Evolutionary conservation across 2,329 filamentous ascomycete species (phyloP).

Genomic region (Blastomyces percursus): DNA sequence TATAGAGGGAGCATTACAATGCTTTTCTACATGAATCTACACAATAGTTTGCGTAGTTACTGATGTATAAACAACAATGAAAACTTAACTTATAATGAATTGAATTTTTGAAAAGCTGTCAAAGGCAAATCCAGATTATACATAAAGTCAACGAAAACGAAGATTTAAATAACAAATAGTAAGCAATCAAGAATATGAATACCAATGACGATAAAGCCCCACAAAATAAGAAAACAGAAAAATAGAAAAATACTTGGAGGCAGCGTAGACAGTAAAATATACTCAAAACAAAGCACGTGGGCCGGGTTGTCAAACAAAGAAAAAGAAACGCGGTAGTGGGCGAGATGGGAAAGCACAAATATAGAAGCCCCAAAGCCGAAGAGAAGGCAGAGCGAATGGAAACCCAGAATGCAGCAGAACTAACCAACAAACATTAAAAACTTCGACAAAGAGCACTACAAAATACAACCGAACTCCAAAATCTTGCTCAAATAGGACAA

Average conservation of each 20-base stretch:
- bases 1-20: background rate
- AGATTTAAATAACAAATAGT: background rate
- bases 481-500: background rate
- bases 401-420: background rate
- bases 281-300: conserved; percentile 10
- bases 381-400: background rate
- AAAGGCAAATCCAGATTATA: background rate
- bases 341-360: background rate
- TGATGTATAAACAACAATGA: background rate
- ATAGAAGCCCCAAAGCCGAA: background rate
- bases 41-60: background rate
- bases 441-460: background rate
- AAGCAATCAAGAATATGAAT: background rate
- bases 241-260: background rate
- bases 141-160: background rate
- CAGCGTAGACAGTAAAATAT: background rate
- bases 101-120: background rate
- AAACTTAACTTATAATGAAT: background rate
- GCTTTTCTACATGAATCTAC: background rate
- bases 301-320: conserved; percentile 5
- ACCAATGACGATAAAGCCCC: background rate
- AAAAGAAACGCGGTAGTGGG: background rate
- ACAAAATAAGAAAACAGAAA: background rate
- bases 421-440: background rate
- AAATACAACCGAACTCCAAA: conserved; percentile 2